Evolutionary conservation across 805 yeast species (phyloP), one percentile per base, ranked within the genome.

Genomic region (Priceomyces melissophilus): DNA sequence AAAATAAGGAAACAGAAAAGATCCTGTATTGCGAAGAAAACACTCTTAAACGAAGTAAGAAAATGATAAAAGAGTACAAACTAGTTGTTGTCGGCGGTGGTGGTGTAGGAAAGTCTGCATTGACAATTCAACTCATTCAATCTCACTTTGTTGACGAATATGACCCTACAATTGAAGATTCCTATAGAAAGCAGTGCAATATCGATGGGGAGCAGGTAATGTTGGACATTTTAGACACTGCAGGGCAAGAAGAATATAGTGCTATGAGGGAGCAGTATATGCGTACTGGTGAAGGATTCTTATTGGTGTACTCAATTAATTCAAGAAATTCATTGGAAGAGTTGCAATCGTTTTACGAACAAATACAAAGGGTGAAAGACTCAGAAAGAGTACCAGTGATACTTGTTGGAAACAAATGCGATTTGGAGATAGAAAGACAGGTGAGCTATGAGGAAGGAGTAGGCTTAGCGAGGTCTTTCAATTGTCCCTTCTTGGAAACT

Each of bases 61-160:
- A 32, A 14, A 63, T 60, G 66, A 72, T 78, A 42, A 76, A 84
- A 63, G 96, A 90, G 64, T 91, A 82, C 62, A 89, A 95, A 60
- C 68, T 93, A 44, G 99, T 93, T 3, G 97, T 91, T 34, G 96
- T 91, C 42, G 99, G 98, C 42, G 97, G 97, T 30, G 98, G 98
- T 59, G 97, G 96, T 67, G 99, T 93, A 41, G 99, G 99, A 67
- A 93, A 93, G 64, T 84, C 95, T 16, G 98, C 99, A 4, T 71
- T 93, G 48, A 93, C 99, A 20, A 93, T 93, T 49, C 96, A 93
- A 64, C 76, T 93, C 57, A 89, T 93, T 41, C 98, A 91, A 63
- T 80, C 89, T 28, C 96, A 90, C 56, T 93, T 93, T 58, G 96
- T 91, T 26, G 96, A 90, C 62, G 99, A 93, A 61, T 93, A 93